phyloP scores from a whole-genome alignment of 139 green algal genomes.

The Micractinium sp. region DNA sequence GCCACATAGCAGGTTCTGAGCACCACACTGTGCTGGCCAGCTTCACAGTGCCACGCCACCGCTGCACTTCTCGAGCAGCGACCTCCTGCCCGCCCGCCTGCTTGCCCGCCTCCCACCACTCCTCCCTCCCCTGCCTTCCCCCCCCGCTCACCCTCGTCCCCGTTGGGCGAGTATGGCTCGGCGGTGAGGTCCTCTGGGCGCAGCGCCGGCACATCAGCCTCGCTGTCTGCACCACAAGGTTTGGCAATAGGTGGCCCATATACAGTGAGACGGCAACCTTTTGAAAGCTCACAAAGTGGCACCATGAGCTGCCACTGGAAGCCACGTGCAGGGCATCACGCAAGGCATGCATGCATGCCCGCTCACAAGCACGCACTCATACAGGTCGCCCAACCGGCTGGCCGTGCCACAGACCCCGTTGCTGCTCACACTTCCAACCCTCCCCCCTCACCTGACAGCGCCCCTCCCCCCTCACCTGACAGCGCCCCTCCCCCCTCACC shows the following conservation, averaged over 20 bases:
- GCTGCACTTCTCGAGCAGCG: no score
- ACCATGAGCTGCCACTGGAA: no score
- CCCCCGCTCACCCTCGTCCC: slow-evolving; percentile 9
- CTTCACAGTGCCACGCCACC: background rate
- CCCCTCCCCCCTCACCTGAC: background rate
- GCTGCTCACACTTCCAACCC: background rate
- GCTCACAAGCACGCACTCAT: no score
- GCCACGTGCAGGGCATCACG: no score
- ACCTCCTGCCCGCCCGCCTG: background rate
- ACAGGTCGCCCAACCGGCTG: no score
- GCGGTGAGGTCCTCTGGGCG: slow-evolving; percentile 8
- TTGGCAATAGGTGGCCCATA: no score
- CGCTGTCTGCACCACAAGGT: background rate
- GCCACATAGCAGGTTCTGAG: background rate
- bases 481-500: background rate
- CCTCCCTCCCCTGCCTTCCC: background rate
- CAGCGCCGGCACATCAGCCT: slow-evolving; percentile 11
- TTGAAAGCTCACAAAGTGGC: no score
- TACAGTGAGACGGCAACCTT: no score
- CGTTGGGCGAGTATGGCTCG: slow-evolving; percentile 16
- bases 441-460: background rate
- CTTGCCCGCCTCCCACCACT: background rate
- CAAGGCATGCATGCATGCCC: no score
- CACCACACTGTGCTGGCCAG: background rate
- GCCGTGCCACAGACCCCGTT: background rate